Conservation (phyloP, 192 early-diverging fungal genomes). For the Backusella tuberculispora region DNA sequence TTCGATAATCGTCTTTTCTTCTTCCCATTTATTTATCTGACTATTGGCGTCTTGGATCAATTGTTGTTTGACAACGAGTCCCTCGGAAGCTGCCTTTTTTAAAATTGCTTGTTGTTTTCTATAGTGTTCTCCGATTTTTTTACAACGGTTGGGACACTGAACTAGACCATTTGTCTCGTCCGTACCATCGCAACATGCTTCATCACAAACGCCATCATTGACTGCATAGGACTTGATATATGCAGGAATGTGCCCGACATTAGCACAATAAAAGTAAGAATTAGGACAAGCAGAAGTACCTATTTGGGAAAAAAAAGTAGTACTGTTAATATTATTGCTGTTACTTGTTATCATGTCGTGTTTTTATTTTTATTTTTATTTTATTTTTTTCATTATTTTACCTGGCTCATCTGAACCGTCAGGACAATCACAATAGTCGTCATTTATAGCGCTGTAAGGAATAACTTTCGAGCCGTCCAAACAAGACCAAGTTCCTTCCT, state of each 20-base stretch:
- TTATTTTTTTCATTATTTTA: slow-evolving; percentile 32
- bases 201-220: slow-evolving; percentile 95
- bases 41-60: slow-evolving; percentile 28
- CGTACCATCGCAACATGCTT: slow-evolving; percentile 94
- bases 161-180: slow-evolving; percentile 75
- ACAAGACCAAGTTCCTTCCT: slow-evolving; percentile 61
- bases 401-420: slow-evolving; percentile 97
- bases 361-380: too few species aligned
- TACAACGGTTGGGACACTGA: slow-evolving; percentile 79
- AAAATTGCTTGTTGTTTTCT: slow-evolving; percentile 41
- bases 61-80: slow-evolving; percentile 24
- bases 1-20: slow-evolving; percentile 32
- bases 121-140: slow-evolving; percentile 56
- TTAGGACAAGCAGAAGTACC: slow-evolving; percentile 92
- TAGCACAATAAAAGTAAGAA: slow-evolving; percentile 80
- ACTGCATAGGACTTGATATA: slow-evolving; percentile 73
- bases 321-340: too few species aligned
- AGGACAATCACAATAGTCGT: slow-evolving; percentile 96
- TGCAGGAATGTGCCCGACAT: slow-evolving; percentile 72
- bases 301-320: slow-evolving; percentile 30
- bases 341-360: not conserved
- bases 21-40: slow-evolving; percentile 14
- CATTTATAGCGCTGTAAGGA: slow-evolving; percentile 78
- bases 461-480: slow-evolving; percentile 75
- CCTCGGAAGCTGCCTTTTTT: slow-evolving; percentile 15